Percentiles rank a stretch among this genome's conserved stretches.
Conservation (phyloP, 2,329 filamentous ascomycete genomes). For the Sodiomyces alkalinus region DNA sequence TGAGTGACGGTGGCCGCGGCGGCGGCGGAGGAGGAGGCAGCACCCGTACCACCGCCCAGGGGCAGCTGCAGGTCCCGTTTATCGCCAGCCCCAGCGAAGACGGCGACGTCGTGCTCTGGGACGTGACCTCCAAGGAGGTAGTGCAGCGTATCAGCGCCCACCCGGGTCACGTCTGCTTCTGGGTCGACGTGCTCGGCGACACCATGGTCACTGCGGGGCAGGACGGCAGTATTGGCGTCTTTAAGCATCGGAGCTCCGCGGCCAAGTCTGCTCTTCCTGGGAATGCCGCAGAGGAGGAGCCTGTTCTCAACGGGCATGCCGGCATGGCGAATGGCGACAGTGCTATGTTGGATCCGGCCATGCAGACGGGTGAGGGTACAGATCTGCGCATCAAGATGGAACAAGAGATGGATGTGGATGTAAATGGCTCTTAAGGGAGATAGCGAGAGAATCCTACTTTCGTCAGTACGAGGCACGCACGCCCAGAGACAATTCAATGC, state of each 20-base stretch:
- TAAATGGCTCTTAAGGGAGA: no score
- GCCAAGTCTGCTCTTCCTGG: not conserved
- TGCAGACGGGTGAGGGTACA: not conserved
- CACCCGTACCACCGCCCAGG: no score
- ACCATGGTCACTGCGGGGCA: slow-evolving; percentile 43
- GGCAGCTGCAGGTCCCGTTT: slow-evolving; percentile 31
- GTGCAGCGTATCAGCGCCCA: slow-evolving; percentile 49
- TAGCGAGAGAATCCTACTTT: no score
- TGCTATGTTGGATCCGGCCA: not conserved
- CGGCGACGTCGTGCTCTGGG: slow-evolving; percentile 75
- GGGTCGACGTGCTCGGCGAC: slow-evolving; percentile 44
- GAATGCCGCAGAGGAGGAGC: not conserved
- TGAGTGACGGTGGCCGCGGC: no score
- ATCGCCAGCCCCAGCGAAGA: slow-evolving; percentile 79
- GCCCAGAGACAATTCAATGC: no score
- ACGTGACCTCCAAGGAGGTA: slow-evolving; percentile 71
- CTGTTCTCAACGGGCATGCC: not conserved
- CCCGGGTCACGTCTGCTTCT: slow-evolving; percentile 42
- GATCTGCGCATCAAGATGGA: slow-evolving; percentile 9
- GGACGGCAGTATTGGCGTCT: slow-evolving; percentile 37
- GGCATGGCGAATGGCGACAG: no score
- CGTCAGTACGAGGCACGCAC: no score
- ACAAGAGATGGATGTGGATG: slow-evolving; percentile 2
- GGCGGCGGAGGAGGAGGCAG: no score
- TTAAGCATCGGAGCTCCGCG: slow-evolving; percentile 15